Base-by-base conservation (phyloP, 176 grass and related monocot species). In the Aechmea fasciata region DNA sequence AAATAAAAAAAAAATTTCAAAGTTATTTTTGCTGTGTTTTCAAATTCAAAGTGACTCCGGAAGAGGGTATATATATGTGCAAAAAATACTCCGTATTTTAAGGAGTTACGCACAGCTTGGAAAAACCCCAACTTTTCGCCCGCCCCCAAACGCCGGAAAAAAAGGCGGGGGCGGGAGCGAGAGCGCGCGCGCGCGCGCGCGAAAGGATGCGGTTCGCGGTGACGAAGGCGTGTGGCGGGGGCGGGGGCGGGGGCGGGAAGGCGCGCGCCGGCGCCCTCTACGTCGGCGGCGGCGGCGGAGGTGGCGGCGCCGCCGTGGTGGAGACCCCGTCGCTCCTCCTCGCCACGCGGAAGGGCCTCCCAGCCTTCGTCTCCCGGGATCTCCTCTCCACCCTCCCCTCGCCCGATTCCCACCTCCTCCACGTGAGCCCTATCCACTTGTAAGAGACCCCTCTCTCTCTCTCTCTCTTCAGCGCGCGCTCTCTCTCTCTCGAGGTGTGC, bases 361-460 rank as follows among this genome's bases (percentile, higher is more conserved):
- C 93, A 0, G 66, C 79, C 23, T 96, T 96, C 72, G 54, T 92
- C 48, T 79, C 93, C 29, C 71, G 71, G 68, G 93, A 96, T 69
- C 79, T 87, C 15, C 86, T 96, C 28, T 72, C 82, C 2, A 75
- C 81, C n/a, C 78, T 96, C 20, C 86, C 93, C 33, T 71, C 77
- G 41, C 89, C 93, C 2, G 93, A 92, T 59, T 92, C 93, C 47
- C 81, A 83, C 3, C 79, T 96, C 10, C 81, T 96, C n/a, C 84
- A 90, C 26, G 83, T 96, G 70, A 89, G 85, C 71, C 89, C 93
- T 48, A 79, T 87, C 65, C 93, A 96, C 53, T 96, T 96, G 93
- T 96, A 79, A 83, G 81, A 61, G 47, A 10, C 24, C 8, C 23
- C 11, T 13, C 52, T 63, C 25, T 79, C 5, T 25, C 24, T 47